Percentiles rank a stretch among this genome's conserved stretches.
Conservation (phyloP, 129 eudicot species). For the Logfia minima region DNA sequence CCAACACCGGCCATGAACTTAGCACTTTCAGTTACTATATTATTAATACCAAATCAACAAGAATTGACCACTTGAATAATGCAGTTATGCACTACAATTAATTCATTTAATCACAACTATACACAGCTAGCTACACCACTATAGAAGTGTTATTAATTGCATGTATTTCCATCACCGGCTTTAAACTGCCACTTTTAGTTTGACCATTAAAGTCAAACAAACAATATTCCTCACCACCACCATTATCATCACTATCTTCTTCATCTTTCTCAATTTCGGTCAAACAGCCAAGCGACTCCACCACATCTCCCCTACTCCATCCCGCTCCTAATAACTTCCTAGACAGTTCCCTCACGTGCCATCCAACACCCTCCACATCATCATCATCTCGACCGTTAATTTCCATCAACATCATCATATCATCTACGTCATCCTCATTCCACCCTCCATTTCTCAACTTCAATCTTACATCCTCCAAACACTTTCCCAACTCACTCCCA, state of each 20-base stretch:
- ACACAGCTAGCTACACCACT: neutral
- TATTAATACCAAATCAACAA: neutral
- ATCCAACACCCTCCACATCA: slow-evolving; percentile 41
- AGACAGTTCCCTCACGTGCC: slow-evolving; percentile 60
- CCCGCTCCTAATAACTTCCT: slow-evolving; percentile 63
- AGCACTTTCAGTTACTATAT: no score
- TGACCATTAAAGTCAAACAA: slow-evolving; percentile 43
- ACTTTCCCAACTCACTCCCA: slow-evolving; percentile 44
- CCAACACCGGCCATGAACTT: no score
- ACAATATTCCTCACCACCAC: slow-evolving; percentile 38
- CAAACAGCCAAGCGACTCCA: slow-evolving; percentile 62
- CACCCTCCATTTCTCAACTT: slow-evolving; percentile 73
- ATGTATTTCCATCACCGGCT: slow-evolving; percentile 27
- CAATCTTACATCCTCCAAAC: slow-evolving; percentile 55
- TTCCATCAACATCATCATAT: slow-evolving; percentile 94
- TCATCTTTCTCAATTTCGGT: slow-evolving; percentile 18
- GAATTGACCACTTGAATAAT: neutral
- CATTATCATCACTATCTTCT: slow-evolving; percentile 23
- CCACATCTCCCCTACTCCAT: slow-evolving; percentile 84
- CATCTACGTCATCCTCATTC: slow-evolving; percentile 75
- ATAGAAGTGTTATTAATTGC: slow-evolving; percentile 18
- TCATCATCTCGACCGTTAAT: slow-evolving; percentile 53
- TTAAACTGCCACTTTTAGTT: slow-evolving; percentile 4
- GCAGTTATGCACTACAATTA: neutral
- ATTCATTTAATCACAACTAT: slow-evolving; percentile 2